phyloP scores from a whole-genome alignment of 805 yeast species.

The Saccharomycopsis olivae region DNA sequence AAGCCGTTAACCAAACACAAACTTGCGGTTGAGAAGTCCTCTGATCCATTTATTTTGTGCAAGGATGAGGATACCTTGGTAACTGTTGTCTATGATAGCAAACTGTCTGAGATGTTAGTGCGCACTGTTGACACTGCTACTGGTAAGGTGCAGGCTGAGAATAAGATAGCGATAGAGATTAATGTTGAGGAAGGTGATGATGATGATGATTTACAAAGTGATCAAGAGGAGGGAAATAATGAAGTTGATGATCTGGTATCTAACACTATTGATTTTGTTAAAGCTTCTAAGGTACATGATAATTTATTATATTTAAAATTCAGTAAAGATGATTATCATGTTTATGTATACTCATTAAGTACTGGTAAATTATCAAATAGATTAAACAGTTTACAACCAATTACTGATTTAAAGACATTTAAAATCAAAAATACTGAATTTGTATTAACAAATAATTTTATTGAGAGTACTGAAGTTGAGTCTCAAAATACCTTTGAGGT shows the following conservation, averaged over 20 bases:
- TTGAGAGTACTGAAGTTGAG: not conserved
- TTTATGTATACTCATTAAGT: constrained; percentile 9
- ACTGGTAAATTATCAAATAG: constrained; percentile 2
- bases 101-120: not conserved
- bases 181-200: constrained; percentile 1
- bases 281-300: constrained; percentile 3
- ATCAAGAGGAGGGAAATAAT: not conserved
- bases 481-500: constrained; percentile 2
- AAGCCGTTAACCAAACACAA: not conserved
- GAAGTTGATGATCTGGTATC: not conserved
- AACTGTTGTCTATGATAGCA: not conserved
- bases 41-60: not conserved
- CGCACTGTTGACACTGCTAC: not conserved
- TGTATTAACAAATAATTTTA: constrained; percentile 1
- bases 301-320: constrained; percentile 7
- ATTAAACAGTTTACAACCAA: constrained; percentile 4
- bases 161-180: not conserved
- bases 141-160: not conserved
- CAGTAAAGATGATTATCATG: constrained; percentile 3
- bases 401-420: constrained; percentile 4
- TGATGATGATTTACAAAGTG: not conserved
- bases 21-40: not conserved
- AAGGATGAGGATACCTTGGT: too few relatives aligned
- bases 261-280: not conserved
- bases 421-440: constrained; percentile 11